A percentile compares a stretch with the other conserved stretches of the same genome.
Evolutionary conservation across 2,329 filamentous ascomycete genomes (phyloP).

Genomic region (Talaromyces sp.): DNA sequence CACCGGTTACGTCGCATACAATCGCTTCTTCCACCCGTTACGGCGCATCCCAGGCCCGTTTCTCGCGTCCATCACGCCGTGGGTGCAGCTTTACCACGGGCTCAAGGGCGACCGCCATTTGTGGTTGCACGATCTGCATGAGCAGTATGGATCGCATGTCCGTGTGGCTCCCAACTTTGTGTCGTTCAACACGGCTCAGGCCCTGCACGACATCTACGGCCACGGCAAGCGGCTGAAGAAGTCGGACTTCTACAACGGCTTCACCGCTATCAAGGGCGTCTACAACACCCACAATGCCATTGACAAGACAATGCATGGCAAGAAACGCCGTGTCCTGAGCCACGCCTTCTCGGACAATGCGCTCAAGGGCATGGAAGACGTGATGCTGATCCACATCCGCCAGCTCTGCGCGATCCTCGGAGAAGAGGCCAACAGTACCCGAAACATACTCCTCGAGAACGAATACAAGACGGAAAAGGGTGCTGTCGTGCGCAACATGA

Average conservation of each 20-base stretch:
- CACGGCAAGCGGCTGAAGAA: constrained; percentile 46
- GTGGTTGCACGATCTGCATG: constrained; percentile 65
- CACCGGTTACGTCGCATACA: constrained; percentile 26
- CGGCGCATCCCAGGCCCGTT: constrained; percentile 26
- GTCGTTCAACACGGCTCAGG: constrained; percentile 67
- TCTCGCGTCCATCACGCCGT: constrained; percentile 30
- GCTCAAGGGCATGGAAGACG: constrained; percentile 62
- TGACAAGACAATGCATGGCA: constrained; percentile 62
- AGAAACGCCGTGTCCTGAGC: constrained; percentile 66
- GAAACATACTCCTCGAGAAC: constrained; percentile 11
- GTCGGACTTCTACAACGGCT: constrained; percentile 67
- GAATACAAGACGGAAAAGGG: constrained; percentile 15
- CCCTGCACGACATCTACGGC: constrained; percentile 41
- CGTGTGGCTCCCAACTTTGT: constrained; percentile 73
- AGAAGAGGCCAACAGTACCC: constrained; percentile 13
- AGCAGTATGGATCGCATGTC: constrained; percentile 64
- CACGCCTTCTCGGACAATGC: constrained; percentile 65
- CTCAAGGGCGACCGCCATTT: constrained; percentile 71
- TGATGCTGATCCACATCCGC: constrained; percentile 61
- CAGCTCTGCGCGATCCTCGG: constrained; percentile 50
- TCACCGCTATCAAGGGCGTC: constrained; percentile 58
- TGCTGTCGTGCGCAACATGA: constrained; percentile 27
- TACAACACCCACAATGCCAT: constrained; percentile 70
- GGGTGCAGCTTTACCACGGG: constrained; percentile 65
- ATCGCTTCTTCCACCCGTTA: constrained; percentile 31